Evolutionary conservation across 305 asterid genomes (phyloP), one percentile per base, ranked within the genome.

Genomic region (Coffea humblotiana): DNA sequence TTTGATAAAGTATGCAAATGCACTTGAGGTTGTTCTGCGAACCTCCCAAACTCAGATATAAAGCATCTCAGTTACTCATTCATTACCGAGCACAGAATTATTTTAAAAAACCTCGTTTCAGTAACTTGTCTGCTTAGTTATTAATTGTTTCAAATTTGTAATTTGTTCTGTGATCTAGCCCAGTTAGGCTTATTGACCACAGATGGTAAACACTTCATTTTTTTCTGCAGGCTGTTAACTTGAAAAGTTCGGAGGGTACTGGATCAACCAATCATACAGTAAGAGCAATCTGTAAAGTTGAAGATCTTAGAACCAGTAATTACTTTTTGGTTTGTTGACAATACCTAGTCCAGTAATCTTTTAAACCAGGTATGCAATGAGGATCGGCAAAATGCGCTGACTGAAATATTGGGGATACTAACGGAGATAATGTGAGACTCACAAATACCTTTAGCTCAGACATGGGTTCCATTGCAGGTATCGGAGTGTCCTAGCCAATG

Each of bases 1-100:
- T 95, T 95, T 72, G 97, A 92, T 86, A 93, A 90, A 89, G 98
- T 95, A 61, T 95, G 99, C 97, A 93, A 92, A 84, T n/a, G 99
- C 99, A 49, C 97, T 95, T 74, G 97, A 95, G 99, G 99, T 95
- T 87, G 90, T 83, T 81, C 71, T 68, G 73, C 71, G 73, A 68
- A 76, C 67, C 77, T 80, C 70, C 77, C 76, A 51, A 5, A 18
- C 60, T 18, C 56, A 78, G 80, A 60, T 71, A 71, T 72, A 66
- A 52, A 32, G 74, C 49, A 56, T 75, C 71, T 48, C 72, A 15
- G 29, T 37, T 37, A 11, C 8, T 27, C 25, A 16, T 48, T 40
- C 47, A 45, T 70, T 8, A 18, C 58, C 52, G 19, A 3, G 19
- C 21, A 6, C 15, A 8, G 16, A 43, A 43, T 14, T 14, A 10